Evolutionary conservation across 2,329 filamentous ascomycete genomes (phyloP).

Genomic region (Aspergillus puulaauensis): DNA sequence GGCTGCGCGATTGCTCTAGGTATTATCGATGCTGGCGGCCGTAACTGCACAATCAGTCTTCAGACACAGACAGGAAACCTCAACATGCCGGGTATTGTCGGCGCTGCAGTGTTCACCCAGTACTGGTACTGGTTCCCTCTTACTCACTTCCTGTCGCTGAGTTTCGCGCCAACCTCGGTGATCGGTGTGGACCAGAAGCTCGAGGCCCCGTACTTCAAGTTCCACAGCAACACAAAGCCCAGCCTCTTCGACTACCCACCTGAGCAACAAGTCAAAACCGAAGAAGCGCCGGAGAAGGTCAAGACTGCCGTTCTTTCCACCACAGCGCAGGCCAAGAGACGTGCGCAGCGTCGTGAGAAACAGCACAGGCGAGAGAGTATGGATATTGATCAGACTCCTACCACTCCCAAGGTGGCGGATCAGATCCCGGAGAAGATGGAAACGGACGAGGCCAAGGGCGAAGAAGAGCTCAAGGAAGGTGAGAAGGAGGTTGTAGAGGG

Average conservation of each 20-base stretch:
- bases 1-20: slow-evolving; percentile 90
- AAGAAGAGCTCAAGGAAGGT: slow-evolving; percentile 58
- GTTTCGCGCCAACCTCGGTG: slow-evolving; percentile 94
- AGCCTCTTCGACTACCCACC: slow-evolving; percentile 98
- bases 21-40: slow-evolving; percentile 95
- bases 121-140: slow-evolving; percentile 99
- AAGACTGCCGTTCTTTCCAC: slow-evolving; percentile 95
- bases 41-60: slow-evolving; percentile 96
- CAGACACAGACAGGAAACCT: slow-evolving; percentile 98
- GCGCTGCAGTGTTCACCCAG: slow-evolving; percentile 96
- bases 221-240: slow-evolving; percentile 89
- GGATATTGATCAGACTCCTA: slow-evolving; percentile 82
- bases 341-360: slow-evolving; percentile 90
- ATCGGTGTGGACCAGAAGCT: slow-evolving; percentile 93
- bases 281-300: slow-evolving; percentile 89
- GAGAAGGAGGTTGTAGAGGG: slow-evolving; percentile 62
- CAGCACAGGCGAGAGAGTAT: slow-evolving; percentile 89
- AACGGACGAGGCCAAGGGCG: slow-evolving; percentile 62
- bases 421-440: slow-evolving; percentile 84
- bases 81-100: slow-evolving; percentile 97
- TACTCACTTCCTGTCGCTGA: slow-evolving; percentile 93
- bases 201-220: slow-evolving; percentile 90
- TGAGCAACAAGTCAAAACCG: slow-evolving; percentile 90
- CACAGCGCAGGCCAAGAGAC: slow-evolving; percentile 92
- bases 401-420: slow-evolving; percentile 65